These are phyloP conservation scores for Colletotrichum acutatum DNA, from an alignment of 2,329 filamentous ascomycete species.

Conservation along the genomic window DNA sequence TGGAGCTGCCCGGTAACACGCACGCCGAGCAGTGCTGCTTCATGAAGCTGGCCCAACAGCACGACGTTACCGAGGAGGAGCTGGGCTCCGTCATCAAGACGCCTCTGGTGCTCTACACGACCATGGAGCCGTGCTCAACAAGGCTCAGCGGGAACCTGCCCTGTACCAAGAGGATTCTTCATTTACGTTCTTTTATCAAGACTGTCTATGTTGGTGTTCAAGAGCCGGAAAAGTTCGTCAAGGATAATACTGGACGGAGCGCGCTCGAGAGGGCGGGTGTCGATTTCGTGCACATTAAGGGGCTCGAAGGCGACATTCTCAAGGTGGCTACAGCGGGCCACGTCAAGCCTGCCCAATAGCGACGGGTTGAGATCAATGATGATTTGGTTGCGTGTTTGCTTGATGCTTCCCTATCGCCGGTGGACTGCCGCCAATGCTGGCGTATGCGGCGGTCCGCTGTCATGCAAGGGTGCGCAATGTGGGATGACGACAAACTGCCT, in stretches of 20 bases:
- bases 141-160: conserved; percentile 79
- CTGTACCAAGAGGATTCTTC: conserved; percentile 83
- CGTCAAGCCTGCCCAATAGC: background rate
- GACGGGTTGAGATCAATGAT: background rate
- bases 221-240: conserved; percentile 92
- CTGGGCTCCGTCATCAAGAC: conserved; percentile 63
- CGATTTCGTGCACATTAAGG: conserved; percentile 76
- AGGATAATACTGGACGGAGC: conserved; percentile 78
- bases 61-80: conserved; percentile 62
- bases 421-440: background rate
- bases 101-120: conserved; percentile 80
- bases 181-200: conserved; percentile 69
- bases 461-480: background rate
- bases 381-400: background rate
- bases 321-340: conserved; percentile 88
- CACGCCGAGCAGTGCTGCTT: conserved; percentile 96
- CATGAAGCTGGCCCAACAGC: conserved; percentile 71
- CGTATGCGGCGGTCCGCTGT: background rate
- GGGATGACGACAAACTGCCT: background rate
- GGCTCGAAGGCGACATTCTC: conserved; percentile 84
- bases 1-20: conserved; percentile 92
- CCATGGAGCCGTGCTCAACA: conserved; percentile 86
- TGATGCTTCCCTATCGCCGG: background rate
- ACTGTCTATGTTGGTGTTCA: conserved; percentile 88
- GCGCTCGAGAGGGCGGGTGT: conserved; percentile 80